phyloP scores from a whole-genome alignment of 305 asterid species.

The Fraxinus xanthoxyloides region DNA sequence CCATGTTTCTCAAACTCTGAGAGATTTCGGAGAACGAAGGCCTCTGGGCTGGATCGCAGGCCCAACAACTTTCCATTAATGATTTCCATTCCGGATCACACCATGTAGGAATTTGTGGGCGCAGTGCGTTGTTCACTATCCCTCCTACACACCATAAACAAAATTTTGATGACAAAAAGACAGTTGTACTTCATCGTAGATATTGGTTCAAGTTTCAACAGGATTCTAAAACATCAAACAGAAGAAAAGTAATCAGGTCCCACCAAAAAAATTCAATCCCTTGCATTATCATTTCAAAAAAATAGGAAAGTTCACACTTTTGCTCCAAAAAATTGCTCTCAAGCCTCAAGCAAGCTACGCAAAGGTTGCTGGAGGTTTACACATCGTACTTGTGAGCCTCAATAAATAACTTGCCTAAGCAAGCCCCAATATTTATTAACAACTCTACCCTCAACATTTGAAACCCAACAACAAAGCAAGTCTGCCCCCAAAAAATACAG shows the following conservation, averaged over 20 bases:
- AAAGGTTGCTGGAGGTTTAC: not conserved
- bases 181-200: not conserved
- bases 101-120: constrained; percentile 94
- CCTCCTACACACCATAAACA: constrained; percentile 53
- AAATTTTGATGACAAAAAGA: not conserved
- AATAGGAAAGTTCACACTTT: not conserved
- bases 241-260: not conserved
- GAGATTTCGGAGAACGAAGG: constrained; percentile 97
- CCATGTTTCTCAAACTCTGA: constrained; percentile 73
- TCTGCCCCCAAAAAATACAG: not conserved
- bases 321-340: not conserved
- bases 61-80: constrained; percentile 93
- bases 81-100: constrained; percentile 98
- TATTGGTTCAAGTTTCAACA: not conserved
- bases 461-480: not conserved
- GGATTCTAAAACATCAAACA: not conserved
- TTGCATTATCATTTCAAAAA: not conserved
- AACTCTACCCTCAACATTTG: not conserved
- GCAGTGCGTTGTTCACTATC: constrained; percentile 79
- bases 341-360: not conserved
- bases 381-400: not conserved
- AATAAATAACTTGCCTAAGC: not conserved
- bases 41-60: constrained; percentile 67
- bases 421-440: not conserved
- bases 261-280: not conserved